Evolutionary conservation across 2,329 filamentous ascomycete species (phyloP).

Genomic region (Xylaria sp.): DNA sequence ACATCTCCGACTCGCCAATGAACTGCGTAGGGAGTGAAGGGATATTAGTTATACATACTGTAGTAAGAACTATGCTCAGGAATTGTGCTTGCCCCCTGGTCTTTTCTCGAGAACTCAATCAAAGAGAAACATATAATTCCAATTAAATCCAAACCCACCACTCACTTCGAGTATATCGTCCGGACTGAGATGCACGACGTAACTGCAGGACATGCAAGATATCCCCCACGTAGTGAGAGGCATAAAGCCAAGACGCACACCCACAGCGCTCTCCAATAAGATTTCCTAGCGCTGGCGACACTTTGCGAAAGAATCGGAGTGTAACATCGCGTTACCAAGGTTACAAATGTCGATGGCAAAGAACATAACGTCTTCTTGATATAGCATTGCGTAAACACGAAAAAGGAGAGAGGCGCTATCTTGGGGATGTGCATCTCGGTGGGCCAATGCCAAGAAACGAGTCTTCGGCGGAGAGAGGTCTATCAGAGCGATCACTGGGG

Average conservation of each 20-base stretch:
- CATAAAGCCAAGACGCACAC: conserved; percentile 31
- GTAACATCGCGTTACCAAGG: conserved; percentile 39
- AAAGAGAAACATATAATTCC: conserved; percentile 32
- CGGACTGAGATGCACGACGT: conserved; percentile 15
- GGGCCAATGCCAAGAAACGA: conserved; percentile 18
- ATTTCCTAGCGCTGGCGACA: conserved; percentile 33
- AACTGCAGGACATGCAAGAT: conserved; percentile 13
- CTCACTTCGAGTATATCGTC: conserved; percentile 19
- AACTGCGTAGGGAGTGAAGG: conserved; percentile 6
- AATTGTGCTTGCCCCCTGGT: conserved; percentile 5
- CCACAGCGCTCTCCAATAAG: conserved; percentile 25
- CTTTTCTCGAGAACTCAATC: conserved; percentile 1
- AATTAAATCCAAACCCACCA: conserved; percentile 27
- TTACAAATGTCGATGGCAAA: conserved; percentile 28
- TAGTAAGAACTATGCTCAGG: conserved; percentile 23
- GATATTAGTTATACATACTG: conserved; percentile 7
- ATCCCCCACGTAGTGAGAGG: conserved; percentile 17
- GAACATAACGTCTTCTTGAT: conserved; percentile 30
- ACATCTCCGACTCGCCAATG: conserved; percentile 7
- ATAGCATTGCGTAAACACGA: conserved; percentile 28
- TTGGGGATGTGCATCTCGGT: background rate
- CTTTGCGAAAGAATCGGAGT: conserved; percentile 24
- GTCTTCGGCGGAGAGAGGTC: background rate
- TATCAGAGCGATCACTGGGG: conserved; percentile 3
- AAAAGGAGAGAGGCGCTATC: conserved; percentile 1